Base-by-base conservation (phyloP, 495 filamentous ascomycete species). In the Podospora anserina region DNA sequence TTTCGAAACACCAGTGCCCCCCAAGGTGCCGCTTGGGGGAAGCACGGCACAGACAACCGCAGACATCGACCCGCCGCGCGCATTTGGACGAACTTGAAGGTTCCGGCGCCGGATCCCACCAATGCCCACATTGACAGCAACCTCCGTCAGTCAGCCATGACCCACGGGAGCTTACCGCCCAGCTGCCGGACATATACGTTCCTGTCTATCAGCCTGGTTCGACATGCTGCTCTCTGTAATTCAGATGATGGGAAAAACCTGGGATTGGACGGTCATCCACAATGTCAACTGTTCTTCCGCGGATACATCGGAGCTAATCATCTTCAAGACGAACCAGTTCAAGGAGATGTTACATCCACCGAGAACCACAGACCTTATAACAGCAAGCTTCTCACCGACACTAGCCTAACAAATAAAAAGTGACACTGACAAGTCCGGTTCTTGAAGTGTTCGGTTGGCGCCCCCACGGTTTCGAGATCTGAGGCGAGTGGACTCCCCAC, bases 1-100 rank as follows among this genome's bases (percentile, higher is more conserved):
- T 68, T 68, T 71, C 66, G 66, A 64, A 68, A 64, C 66, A 28
- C 20, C 66, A 56, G 23, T 54, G 65, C 66, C 57, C 57, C 59
- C 19, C 65, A 49, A 49, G 39, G 39, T 49, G 39, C 39, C 39
- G 15, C 39, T 49, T 6, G 64, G 64, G 61, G 49, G 16, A 61
- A 68, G 49, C 62, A 65, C 57, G 69, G 69, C 66, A 68, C 69
- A 68, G 53, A 20, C 44, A 39, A 27, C 65, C 62, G 55, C 56
- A 58, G 19, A 58, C 39, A 23, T 23, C 27, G 30, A 28, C 19
- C 59, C 59, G 59, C 59, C 59, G 59, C 59, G 26, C 27, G 59
- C 26, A 16, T 61, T 61, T 61, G 26, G 16, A 30, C 20, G 59
- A 49, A 49, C 39, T 11, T 49, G 39, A 49, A 26, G 59, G 26